phyloP scores from a whole-genome alignment of 2,329 filamentous ascomycete species.

The Aspergillus udagawae region DNA sequence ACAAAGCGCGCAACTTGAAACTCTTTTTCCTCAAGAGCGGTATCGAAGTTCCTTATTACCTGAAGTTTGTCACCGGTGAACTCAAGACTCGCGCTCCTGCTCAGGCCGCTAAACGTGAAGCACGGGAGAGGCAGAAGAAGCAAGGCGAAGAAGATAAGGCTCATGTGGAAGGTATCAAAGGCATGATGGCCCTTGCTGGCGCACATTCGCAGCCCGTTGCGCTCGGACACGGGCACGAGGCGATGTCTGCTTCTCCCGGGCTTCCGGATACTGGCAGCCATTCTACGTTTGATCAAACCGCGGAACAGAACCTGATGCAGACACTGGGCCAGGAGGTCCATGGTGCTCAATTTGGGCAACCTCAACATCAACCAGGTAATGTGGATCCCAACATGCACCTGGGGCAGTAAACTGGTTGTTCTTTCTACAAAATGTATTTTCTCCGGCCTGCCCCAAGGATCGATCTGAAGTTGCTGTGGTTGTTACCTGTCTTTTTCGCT shows the following conservation, averaged over 20 bases:
- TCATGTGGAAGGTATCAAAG: slow-evolving; percentile 45
- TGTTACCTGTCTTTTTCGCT: not conserved
- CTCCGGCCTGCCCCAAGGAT: not conserved
- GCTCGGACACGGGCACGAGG: slow-evolving; percentile 28
- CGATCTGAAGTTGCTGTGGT: not conserved
- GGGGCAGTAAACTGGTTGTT: slow-evolving; percentile 20
- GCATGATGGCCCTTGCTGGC: slow-evolving; percentile 45
- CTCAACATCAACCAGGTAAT: slow-evolving; percentile 31
- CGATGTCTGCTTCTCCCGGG: slow-evolving; percentile 36
- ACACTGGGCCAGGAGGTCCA: slow-evolving; percentile 42
- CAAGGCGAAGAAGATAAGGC: slow-evolving; percentile 46
- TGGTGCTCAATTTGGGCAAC: slow-evolving; percentile 32
- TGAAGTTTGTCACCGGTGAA: slow-evolving; percentile 85
- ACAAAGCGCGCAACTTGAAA: slow-evolving; percentile 86
- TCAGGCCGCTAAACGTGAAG: slow-evolving; percentile 48
- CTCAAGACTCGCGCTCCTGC: slow-evolving; percentile 78
- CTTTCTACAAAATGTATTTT: not conserved
- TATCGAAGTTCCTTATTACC: slow-evolving; percentile 82
- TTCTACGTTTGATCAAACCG: slow-evolving; percentile 35
- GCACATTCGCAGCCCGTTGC: slow-evolving; percentile 34
- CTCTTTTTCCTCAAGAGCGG: slow-evolving; percentile 89
- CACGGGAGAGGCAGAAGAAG: slow-evolving; percentile 44
- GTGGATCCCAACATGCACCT: slow-evolving; percentile 36
- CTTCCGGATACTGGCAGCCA: slow-evolving; percentile 30
- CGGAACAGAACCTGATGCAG: slow-evolving; percentile 42